Conservation (phyloP, 2,329 filamentous ascomycete species). For the Claviceps africana region DNA sequence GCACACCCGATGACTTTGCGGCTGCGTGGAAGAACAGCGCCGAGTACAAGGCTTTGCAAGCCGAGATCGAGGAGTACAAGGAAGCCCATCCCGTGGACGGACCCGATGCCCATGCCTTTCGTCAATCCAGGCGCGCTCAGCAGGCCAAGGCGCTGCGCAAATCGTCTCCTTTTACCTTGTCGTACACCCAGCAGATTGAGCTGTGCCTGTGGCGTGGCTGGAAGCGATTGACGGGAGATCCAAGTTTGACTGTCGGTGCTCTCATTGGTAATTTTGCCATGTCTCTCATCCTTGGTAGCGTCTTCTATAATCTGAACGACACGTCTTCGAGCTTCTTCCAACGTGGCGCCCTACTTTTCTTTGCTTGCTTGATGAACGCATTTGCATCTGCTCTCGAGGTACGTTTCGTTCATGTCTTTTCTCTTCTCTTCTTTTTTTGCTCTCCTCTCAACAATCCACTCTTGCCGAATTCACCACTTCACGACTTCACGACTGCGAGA, state of each 20-base stretch:
- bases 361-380: constrained; percentile 75
- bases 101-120: constrained; percentile 42
- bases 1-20: constrained; percentile 49
- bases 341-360: constrained; percentile 71
- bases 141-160: constrained; percentile 45
- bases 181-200: constrained; percentile 57
- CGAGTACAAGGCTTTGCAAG: constrained; percentile 35
- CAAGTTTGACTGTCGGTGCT: constrained; percentile 55
- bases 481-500: not conserved
- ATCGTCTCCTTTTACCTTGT: constrained; percentile 72
- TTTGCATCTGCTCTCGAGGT: constrained; percentile 67
- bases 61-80: constrained; percentile 44
- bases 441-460: not conserved
- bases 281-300: constrained; percentile 62
- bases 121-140: constrained; percentile 37
- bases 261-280: constrained; percentile 61
- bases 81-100: constrained; percentile 36
- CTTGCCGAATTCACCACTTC: not conserved
- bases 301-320: constrained; percentile 62
- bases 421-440: too few species aligned
- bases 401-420: constrained; percentile 8
- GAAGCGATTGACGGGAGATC: constrained; percentile 62
- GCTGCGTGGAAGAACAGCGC: constrained; percentile 41
- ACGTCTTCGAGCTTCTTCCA: constrained; percentile 63
- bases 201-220: constrained; percentile 75